Conservation (phyloP, 306 rosid species). For the Leucaena leucocephala region DNA sequence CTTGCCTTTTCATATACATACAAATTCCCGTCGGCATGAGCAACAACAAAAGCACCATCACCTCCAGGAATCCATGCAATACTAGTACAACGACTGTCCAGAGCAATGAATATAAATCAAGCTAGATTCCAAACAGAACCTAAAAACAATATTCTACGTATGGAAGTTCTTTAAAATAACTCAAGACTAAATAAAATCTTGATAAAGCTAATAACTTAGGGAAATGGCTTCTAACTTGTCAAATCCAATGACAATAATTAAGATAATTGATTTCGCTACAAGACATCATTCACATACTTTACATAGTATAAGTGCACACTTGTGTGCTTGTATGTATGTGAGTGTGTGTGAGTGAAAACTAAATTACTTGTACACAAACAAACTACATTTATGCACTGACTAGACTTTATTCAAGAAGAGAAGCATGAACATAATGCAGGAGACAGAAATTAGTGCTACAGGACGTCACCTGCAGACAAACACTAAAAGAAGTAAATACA, state of each 20-base stretch:
- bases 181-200: not conserved
- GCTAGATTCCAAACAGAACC: constrained; percentile 29
- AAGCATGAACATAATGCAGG: not conserved
- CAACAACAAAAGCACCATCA: constrained; percentile 89
- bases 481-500: not conserved
- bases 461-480: not conserved
- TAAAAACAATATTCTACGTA: constrained; percentile 30
- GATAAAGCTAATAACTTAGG: constrained; percentile 18
- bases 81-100: constrained; percentile 88
- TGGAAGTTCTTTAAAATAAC: constrained; percentile 21
- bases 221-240: constrained; percentile 13
- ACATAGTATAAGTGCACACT: not conserved
- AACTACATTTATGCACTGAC: not conserved
- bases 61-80: constrained; percentile 94
- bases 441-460: not conserved
- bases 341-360: not conserved
- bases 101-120: constrained; percentile 42
- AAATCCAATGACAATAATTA: constrained; percentile 23
- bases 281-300: constrained; percentile 7
- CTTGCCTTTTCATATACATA: constrained; percentile 94
- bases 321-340: not conserved
- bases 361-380: not conserved
- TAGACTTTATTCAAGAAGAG: not conserved
- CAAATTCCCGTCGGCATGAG: constrained; percentile 93
- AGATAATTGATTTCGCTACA: constrained; percentile 26